phyloP scores from a whole-genome alignment of 2,329 filamentous ascomycete genomes.

The Aspergillus novoparasiticus region DNA sequence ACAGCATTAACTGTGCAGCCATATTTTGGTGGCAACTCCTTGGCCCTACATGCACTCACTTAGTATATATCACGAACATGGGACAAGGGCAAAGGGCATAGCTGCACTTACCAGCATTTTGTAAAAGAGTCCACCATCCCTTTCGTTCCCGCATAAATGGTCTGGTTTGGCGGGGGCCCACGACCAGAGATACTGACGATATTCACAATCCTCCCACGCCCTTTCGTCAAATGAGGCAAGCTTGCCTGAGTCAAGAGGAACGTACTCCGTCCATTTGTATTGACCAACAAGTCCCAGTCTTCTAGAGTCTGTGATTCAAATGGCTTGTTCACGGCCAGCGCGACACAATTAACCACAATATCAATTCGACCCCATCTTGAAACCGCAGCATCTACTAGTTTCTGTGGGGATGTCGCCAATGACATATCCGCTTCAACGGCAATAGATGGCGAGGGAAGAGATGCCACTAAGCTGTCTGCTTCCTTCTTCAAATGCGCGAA shows the following conservation, averaged over 20 bases:
- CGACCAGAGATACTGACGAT: background rate
- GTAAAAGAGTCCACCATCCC: background rate
- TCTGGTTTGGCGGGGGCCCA: background rate
- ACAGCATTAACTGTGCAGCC: background rate
- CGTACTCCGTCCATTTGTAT: background rate
- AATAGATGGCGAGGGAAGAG: background rate
- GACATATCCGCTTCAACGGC: background rate
- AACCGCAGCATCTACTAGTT: background rate
- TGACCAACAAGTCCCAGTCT: background rate
- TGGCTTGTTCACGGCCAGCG: background rate
- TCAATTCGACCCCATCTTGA: background rate
- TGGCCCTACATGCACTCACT: background rate
- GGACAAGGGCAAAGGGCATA: background rate
- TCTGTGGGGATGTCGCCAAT: background rate
- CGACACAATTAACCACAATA: background rate
- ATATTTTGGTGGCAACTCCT: background rate
- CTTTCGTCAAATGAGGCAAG: background rate
- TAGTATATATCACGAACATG: background rate
- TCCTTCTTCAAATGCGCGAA: background rate
- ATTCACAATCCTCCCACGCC: background rate
- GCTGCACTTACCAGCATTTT: background rate
- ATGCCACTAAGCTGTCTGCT: background rate
- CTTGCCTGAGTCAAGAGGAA: background rate
- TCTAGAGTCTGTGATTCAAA: background rate
- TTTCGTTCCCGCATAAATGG: background rate